Evolutionary conservation across 768 basidiomycete species (phyloP), one percentile per base, ranked within the genome.

Genomic region (Terana coerulea): DNA sequence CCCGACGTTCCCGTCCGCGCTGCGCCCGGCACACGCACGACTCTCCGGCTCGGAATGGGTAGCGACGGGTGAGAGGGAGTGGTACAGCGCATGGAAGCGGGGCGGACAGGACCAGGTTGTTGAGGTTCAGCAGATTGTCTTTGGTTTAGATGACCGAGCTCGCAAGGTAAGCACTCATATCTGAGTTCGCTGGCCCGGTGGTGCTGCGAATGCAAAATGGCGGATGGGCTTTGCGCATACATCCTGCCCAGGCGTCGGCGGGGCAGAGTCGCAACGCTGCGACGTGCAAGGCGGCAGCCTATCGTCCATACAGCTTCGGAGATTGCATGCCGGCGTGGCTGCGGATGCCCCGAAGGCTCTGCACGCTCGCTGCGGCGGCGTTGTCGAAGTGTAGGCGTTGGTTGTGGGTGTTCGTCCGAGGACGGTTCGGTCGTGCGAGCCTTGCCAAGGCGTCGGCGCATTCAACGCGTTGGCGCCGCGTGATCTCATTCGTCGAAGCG

Each of bases 111-210:
- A 72, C n/a, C 59, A 72, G 19, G 69, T 72, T 15, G 64, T 91
- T 19, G 83, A 93, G 59, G 65, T 94, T 26, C 88, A 93, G 70
- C 90, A 88, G 62, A 61, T 94, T 39, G 71, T 86, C 10, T 78
- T 89, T 58, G 75, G 77, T 8, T 69, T 81, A 21, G 79, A 83
- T 42, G 55, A 61, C 28, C 64, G 61, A 55, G 53, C 60, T 30
- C 64, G 65, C 42, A 71, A 71, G 55, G 67, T 67, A 46, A 68
- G 72, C 44, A 14, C 33, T 22, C n/a, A 22, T 40, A 11, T 36
- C 21, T 59, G 70, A 52, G 31, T 6, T 19, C 21, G 15, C 25
- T 26, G n/a, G 25, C 31, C 14, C 43, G 14, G 43, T 34, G 6
- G 17, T 34, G 28, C 19, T 46, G 19, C 39, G 15, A n/a, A n/a